These are phyloP conservation scores for Trichoderma pleuroti DNA, from an alignment of 2,329 filamentous ascomycete genomes.

Conservation along the genomic window DNA sequence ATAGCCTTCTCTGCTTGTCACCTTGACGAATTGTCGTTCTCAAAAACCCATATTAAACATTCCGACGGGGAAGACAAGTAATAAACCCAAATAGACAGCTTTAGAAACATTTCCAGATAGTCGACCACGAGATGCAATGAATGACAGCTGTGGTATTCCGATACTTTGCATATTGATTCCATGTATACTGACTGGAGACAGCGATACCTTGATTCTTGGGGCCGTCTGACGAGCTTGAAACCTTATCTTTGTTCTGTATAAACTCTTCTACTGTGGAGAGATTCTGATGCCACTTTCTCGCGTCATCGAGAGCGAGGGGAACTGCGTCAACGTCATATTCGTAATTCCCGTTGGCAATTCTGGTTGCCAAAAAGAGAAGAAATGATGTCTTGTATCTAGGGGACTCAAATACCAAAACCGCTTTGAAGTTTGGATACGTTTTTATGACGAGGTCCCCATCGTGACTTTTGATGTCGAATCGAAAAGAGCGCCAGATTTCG, in stretches of 20 bases:
- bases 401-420: background rate
- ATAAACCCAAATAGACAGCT: background rate
- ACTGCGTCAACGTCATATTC: background rate
- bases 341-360: background rate
- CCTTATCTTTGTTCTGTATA: background rate
- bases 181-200: background rate
- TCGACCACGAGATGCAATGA: background rate
- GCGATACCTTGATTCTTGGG: background rate
- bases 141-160: background rate
- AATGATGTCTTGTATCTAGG: background rate
- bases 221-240: background rate
- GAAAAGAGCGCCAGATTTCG: background rate
- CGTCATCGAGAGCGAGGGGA: background rate
- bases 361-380: background rate
- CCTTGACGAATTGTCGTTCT: background rate
- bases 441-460: background rate
- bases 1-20: background rate
- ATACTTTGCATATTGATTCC: background rate
- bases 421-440: background rate
- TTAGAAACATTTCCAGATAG: background rate
- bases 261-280: background rate
- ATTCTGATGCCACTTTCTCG: background rate
- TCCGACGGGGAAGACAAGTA: background rate
- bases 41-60: background rate
- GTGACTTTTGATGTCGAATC: background rate